Evolutionary conservation across 106 monocot genomes (phyloP).

Genomic region (Dendrobium catenatum): DNA sequence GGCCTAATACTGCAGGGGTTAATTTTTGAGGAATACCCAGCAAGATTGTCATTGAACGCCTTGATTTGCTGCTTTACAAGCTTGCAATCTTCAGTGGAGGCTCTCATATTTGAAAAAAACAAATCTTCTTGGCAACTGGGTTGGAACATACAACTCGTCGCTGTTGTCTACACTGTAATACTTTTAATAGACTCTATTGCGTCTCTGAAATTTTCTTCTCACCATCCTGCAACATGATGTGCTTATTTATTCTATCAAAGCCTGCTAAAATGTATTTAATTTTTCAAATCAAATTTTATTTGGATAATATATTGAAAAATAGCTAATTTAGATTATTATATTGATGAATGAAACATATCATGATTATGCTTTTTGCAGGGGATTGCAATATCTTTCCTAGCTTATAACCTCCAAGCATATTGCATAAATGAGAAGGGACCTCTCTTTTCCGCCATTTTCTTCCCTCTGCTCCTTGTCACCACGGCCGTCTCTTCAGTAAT

Average conservation of each 20-base stretch:
- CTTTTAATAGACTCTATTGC: neutral
- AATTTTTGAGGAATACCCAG: conserved; percentile 38
- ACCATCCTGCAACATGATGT: too few relatives aligned
- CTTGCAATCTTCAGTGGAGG: conserved; percentile 41
- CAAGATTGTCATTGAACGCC: conserved; percentile 38
- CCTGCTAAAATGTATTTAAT: too few relatives aligned
- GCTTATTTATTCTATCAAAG: too few relatives aligned
- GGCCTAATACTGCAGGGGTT: conserved; percentile 21
- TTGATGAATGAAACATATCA: neutral
- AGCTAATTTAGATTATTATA: too few relatives aligned
- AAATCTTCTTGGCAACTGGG: conserved; percentile 29
- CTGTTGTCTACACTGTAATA: conserved; percentile 43
- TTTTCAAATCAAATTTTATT: too few relatives aligned
- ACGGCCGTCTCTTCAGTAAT: conserved; percentile 7
- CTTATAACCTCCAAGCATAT: conserved; percentile 11
- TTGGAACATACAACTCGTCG: conserved; percentile 42
- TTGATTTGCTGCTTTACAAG: conserved; percentile 43
- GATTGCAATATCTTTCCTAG: conserved; percentile 23
- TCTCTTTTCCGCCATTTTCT: conserved; percentile 16
- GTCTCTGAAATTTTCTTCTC: neutral
- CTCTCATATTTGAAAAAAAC: conserved; percentile 39
- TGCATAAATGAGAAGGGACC: conserved; percentile 19
- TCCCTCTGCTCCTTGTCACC: conserved; percentile 5
- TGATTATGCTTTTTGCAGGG: conserved; percentile 19
- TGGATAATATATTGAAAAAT: too few relatives aligned